Conservation (phyloP, 169 alveolate genomes). For the Plasmodium falciparum region DNA sequence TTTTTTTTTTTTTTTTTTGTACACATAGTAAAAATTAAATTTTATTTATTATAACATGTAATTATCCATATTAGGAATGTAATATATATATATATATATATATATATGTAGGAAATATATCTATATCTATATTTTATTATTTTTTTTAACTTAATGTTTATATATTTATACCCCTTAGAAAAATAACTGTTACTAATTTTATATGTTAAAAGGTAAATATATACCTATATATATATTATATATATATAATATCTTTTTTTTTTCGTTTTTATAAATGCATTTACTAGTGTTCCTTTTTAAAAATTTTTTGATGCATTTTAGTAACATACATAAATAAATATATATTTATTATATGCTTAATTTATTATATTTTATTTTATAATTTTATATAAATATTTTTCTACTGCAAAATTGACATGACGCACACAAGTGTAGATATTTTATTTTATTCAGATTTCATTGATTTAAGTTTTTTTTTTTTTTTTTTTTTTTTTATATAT, state of each 20-base stretch:
- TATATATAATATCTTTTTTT: neutral
- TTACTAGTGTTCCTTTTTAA: neutral
- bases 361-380: neutral
- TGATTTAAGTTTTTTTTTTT: neutral
- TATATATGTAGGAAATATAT: too few relatives aligned
- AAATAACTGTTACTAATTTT: too few relatives aligned
- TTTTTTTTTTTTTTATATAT: neutral
- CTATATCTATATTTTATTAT: too few relatives aligned
- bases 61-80: too few relatives aligned
- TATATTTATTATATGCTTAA: neutral
- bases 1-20: too few relatives aligned
- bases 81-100: too few relatives aligned
- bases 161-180: too few relatives aligned
- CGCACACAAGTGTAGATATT: conserved; percentile 1
- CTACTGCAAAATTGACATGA: too few relatives aligned
- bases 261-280: neutral
- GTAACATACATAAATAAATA: neutral
- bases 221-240: conserved; percentile 3
- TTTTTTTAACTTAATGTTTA: too few relatives aligned
- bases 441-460: neutral
- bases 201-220: neutral
- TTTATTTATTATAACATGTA: too few relatives aligned
- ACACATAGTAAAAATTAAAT: too few relatives aligned
- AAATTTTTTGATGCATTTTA: neutral
- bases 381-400: neutral